Evolutionary conservation across 1,284 basidiomycete species (phyloP).

Genomic region (Salmacisia buchloeana): DNA sequence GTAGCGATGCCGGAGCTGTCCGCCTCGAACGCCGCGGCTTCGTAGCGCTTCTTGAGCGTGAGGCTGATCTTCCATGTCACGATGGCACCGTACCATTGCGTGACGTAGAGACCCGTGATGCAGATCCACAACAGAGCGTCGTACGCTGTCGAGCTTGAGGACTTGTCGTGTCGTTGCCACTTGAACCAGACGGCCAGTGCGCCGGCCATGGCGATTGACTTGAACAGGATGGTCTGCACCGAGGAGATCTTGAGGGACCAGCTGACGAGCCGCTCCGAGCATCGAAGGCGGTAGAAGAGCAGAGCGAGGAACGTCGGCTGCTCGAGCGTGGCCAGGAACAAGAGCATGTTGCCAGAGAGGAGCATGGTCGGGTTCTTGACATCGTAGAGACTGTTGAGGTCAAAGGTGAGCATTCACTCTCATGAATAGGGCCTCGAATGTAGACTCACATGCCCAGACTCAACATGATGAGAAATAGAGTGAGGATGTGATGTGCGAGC

Average conservation of each 20-base stretch:
- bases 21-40: too few species aligned
- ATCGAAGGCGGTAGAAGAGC: slow-evolving; percentile 22
- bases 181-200: slow-evolving; percentile 18
- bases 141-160: slow-evolving; percentile 11
- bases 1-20: neutral
- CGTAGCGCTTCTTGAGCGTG: slow-evolving; percentile 18
- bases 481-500: slow-evolving; percentile 23
- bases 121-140: slow-evolving; percentile 20
- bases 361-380: slow-evolving; percentile 20
- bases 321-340: slow-evolving; percentile 27
- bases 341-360: slow-evolving; percentile 20
- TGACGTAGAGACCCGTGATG: slow-evolving; percentile 16
- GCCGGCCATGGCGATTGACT: slow-evolving; percentile 20
- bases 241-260: slow-evolving; percentile 16
- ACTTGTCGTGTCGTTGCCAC: slow-evolving; percentile 10
- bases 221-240: slow-evolving; percentile 25
- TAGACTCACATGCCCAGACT: slow-evolving; percentile 11
- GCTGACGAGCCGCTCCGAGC: slow-evolving; percentile 3
- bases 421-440: too few species aligned
- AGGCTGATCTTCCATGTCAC: slow-evolving; percentile 23
- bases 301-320: slow-evolving; percentile 24
- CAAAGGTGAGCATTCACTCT: neutral
- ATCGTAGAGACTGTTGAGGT: slow-evolving; percentile 12
- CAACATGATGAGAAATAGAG: slow-evolving; percentile 21
- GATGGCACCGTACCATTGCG: slow-evolving; percentile 22